These are phyloP conservation scores for Coccomyxa sp. DNA, from an alignment of 139 green algal species.

Conservation along the genomic window DNA sequence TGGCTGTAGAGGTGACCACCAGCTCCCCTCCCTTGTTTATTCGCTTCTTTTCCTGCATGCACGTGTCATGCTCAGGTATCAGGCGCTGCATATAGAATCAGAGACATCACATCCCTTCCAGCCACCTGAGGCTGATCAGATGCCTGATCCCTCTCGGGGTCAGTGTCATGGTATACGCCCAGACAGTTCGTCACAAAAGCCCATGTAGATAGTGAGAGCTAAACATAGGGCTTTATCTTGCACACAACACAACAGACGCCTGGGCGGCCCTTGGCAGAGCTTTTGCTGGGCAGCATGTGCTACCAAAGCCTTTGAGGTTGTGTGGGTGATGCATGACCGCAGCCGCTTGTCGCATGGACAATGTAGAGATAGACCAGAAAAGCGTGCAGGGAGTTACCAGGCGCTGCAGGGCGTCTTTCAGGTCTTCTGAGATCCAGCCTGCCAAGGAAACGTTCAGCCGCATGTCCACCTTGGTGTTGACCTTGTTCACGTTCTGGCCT, in stretches of 20 bases:
- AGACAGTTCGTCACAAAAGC: too few relatives aligned
- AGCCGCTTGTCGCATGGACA: too few relatives aligned
- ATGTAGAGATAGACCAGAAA: too few relatives aligned
- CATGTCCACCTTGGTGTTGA: conserved; percentile 98
- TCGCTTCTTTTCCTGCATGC: conserved; percentile 88
- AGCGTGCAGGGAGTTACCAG: conserved; percentile 46
- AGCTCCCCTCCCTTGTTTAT: conserved; percentile 92
- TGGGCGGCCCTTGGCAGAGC: background rate
- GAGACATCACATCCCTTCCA: too few relatives aligned
- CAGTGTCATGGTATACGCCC: too few relatives aligned
- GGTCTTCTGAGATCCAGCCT: conserved; percentile 76
- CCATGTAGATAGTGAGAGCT: background rate
- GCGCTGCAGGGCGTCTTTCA: conserved; percentile 64
- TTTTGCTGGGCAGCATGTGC: too few relatives aligned
- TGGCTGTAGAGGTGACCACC: conserved; percentile 78
- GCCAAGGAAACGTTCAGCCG: conserved; percentile 64
- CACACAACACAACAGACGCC: background rate
- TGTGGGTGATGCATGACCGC: too few relatives aligned
- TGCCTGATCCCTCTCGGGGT: too few relatives aligned
- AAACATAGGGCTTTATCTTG: background rate
- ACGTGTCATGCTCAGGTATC: too few relatives aligned
- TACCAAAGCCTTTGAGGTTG: too few relatives aligned
- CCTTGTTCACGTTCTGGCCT: conserved; percentile 50
- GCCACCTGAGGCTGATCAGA: too few relatives aligned
- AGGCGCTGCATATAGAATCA: too few relatives aligned